phyloP scores from a whole-genome alignment of 2,329 filamentous ascomycete genomes.

The Phyllosticta citrichinensis region DNA sequence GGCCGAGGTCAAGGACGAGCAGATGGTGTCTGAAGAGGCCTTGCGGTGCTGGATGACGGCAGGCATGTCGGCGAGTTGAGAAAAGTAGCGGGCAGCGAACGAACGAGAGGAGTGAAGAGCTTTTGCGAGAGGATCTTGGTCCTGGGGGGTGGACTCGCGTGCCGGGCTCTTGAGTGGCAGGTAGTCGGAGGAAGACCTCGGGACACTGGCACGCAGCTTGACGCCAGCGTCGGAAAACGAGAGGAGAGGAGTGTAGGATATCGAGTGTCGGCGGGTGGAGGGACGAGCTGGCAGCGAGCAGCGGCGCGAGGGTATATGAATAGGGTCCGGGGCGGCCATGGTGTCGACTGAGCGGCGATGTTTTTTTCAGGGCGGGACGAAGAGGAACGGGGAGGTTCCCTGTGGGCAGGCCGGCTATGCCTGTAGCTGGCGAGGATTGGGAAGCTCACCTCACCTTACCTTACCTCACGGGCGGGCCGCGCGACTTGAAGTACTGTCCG shows the following conservation, averaged over 20 bases:
- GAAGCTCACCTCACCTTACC: background rate
- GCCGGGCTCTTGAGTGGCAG: background rate
- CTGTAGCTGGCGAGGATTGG: background rate
- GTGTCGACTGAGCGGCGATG: background rate
- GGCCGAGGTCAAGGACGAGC: background rate
- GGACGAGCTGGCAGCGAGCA: constrained; percentile 2
- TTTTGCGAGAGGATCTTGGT: background rate
- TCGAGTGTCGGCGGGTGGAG: background rate
- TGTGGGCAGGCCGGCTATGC: background rate
- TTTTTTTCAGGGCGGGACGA: background rate
- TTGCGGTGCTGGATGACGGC: constrained; percentile 3
- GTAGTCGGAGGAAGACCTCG: background rate
- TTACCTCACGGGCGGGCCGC: background rate
- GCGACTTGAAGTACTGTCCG: background rate
- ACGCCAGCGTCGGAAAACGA: background rate
- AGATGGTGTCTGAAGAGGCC: constrained; percentile 1
- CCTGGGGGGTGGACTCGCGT: background rate
- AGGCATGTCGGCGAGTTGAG: background rate
- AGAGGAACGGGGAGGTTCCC: background rate
- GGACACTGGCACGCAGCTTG: background rate
- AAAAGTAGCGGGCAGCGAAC: background rate
- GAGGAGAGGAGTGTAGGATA: background rate
- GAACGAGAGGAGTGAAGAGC: background rate
- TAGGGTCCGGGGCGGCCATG: constrained; percentile 6
- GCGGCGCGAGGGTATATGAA: constrained; percentile 10